Base-by-base conservation (phyloP, 345 rosid genomes). In the Hibiscus mutabilis region DNA sequence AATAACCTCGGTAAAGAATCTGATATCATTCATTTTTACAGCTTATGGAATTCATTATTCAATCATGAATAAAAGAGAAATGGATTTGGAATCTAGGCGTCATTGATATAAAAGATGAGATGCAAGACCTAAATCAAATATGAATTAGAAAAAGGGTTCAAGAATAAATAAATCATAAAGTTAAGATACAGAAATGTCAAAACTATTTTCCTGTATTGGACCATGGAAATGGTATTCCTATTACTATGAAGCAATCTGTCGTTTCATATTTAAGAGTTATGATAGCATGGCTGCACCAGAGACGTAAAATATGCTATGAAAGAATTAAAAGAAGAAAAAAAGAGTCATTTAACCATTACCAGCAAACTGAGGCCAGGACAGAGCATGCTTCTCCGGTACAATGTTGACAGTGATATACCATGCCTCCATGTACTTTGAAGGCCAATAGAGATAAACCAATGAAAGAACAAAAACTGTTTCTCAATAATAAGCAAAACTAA, bases 331-430 rank as follows among this genome's bases (percentile, higher is more conserved):
- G 11, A 10, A 8, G 13, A 14, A 11, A 40, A 21, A n/a, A 9
- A 40, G 63, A 55, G 16, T 2, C 65, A 69, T 70, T 35, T 21
- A 59, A 51, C 74, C 19, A 75, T 81, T 87, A 91, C 99, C 91
- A 92, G 87, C 85, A 95, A 81, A 75, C 97, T 92, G 24, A 79
- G 90, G 59, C 99, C 99, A 74, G 99, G 92, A 97, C 96, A 95
- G 71, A 95, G n/a, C 80, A 79, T 84, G 86, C 99, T 92, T 86
- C 93, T 87, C 74, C 97, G 83, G 76, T 95, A 95, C 46, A 95
- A 80, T 22, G 97, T 90, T 37, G 97, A 87, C 56, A 95, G 89
- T 25, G 99, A 88, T 76, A 95, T 87, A 29, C 99, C 99, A 60
- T 95, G 97, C 83, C 91, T 90, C 99, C 97, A 91, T 57, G 99